Evolutionary conservation across 2,329 filamentous ascomycete species (phyloP).

Genomic region (Penicillium frequentans): DNA sequence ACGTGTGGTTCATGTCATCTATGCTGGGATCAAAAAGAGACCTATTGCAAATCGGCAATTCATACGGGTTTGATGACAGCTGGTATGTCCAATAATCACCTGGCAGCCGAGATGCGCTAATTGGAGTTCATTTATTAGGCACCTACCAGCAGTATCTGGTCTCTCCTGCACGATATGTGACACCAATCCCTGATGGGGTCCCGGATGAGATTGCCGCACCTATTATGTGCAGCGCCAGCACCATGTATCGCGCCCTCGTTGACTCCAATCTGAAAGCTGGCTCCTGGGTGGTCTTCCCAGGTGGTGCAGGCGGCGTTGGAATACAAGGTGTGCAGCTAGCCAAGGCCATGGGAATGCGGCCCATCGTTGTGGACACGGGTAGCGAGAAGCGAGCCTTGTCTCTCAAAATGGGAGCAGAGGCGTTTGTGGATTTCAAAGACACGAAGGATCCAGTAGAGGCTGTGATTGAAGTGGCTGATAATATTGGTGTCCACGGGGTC

Average conservation of each 20-base stretch:
- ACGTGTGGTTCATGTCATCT: conserved; percentile 52
- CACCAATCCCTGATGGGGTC: conserved; percentile 57
- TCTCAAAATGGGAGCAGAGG: conserved; percentile 54
- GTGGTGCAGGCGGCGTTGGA: conserved; percentile 55
- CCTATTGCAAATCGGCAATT: conserved; percentile 40
- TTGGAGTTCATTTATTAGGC: conserved; percentile 27
- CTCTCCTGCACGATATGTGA: conserved; percentile 56
- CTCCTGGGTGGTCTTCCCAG: conserved; percentile 49
- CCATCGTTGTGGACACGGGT: conserved; percentile 57
- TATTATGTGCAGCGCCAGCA: conserved; percentile 61
- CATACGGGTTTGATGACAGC: conserved; percentile 46
- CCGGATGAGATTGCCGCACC: conserved; percentile 57
- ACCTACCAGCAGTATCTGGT: conserved; percentile 62
- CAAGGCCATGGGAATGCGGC: conserved; percentile 56
- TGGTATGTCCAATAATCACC: conserved; percentile 23
- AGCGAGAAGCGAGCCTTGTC: conserved; percentile 48
- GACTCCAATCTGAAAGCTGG: conserved; percentile 53
- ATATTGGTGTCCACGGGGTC: conserved; percentile 50
- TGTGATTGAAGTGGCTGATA: conserved; percentile 49
- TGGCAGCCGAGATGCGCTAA: not conserved
- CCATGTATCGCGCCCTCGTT: conserved; percentile 58
- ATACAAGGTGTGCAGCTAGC: conserved; percentile 59
- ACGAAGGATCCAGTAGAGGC: conserved; percentile 35
- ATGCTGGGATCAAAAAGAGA: conserved; percentile 55
- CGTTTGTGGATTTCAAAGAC: conserved; percentile 57